phyloP scores from a whole-genome alignment of 352 stramenopile species.

The Pythium rhizo-oryzae region DNA sequence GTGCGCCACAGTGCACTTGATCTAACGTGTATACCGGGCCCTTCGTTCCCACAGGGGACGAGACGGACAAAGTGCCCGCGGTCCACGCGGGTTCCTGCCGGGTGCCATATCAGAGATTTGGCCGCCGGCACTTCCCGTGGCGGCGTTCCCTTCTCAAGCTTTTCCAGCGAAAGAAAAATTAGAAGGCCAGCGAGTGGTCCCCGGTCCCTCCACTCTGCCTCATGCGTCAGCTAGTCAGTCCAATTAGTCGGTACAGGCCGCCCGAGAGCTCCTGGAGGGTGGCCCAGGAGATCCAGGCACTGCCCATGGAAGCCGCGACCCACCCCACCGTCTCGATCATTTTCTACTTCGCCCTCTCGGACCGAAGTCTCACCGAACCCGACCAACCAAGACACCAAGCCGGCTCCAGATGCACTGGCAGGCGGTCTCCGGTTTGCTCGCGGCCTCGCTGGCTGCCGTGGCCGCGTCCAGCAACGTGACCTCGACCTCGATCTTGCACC shows the following conservation, averaged over 20 bases:
- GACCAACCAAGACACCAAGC: background rate
- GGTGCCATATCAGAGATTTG: background rate
- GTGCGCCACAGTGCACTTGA: too few species aligned
- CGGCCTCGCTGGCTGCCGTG: background rate
- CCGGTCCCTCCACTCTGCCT: too few species aligned
- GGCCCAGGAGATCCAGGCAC: too few species aligned
- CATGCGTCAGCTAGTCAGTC: background rate
- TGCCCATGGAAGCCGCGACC: too few species aligned
- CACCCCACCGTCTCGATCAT: background rate
- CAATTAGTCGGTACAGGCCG: background rate
- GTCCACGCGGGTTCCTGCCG: background rate
- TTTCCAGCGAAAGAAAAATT: background rate
- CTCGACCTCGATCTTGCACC: background rate
- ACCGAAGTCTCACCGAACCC: slow-evolving; percentile 2
- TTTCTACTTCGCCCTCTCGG: slow-evolving; percentile 9
- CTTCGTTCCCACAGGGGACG: too few species aligned
- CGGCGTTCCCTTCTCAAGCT: too few species aligned
- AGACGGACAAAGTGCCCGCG: too few species aligned
- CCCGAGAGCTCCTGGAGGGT: too few species aligned
- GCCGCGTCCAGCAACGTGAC: slow-evolving; percentile 3
- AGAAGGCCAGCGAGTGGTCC: background rate
- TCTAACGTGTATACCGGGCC: too few species aligned
- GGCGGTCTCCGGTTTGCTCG: background rate
- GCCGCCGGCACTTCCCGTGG: background rate
- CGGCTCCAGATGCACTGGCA: background rate